Conservation (phyloP, 805 yeast genomes). For the Isabelozyma rhagii region DNA sequence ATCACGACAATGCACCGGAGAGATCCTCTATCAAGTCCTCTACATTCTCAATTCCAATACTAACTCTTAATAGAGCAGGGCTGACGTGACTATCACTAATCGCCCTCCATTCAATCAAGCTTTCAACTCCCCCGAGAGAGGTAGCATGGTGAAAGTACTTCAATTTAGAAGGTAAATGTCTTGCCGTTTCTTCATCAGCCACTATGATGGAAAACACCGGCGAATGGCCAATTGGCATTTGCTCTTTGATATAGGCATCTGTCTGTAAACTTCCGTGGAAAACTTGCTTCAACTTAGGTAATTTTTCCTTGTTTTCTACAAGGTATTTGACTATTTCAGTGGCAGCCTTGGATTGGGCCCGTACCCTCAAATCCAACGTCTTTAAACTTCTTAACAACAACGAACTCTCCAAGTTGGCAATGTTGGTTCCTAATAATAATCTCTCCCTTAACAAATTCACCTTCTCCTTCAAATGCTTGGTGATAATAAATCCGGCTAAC, state of each 20-base stretch:
- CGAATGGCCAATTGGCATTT: conserved; percentile 58
- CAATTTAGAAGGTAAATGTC: conserved; percentile 58
- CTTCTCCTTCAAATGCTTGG: conserved; percentile 51
- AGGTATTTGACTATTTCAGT: conserved; percentile 59
- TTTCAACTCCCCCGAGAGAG: conserved; percentile 89
- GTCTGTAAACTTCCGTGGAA: conserved; percentile 76
- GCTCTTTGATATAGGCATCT: conserved; percentile 63
- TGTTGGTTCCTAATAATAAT: conserved; percentile 69
- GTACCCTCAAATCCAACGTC: conserved; percentile 72
- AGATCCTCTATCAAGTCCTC: conserved; percentile 77
- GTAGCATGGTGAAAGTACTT: conserved; percentile 86
- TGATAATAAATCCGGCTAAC: conserved; percentile 74
- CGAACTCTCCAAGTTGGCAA: conserved; percentile 74
- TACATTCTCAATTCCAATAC: conserved; percentile 76
- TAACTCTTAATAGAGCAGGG: conserved; percentile 62
- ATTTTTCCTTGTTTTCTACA: conserved; percentile 44
- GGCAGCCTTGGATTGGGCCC: conserved; percentile 63
- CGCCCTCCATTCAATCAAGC: conserved; percentile 88
- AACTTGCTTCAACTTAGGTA: conserved; percentile 48
- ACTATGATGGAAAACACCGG: conserved; percentile 76
- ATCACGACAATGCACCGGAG: conserved; percentile 39
- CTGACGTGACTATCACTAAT: conserved; percentile 53
- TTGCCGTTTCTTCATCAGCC: conserved; percentile 51
- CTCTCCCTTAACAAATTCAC: conserved; percentile 58
- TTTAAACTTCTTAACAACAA: conserved; percentile 75